Evolutionary conservation across 805 yeast genomes (phyloP), one percentile per base, ranked within the genome.

Genomic region (Huiozyma sinensis): DNA sequence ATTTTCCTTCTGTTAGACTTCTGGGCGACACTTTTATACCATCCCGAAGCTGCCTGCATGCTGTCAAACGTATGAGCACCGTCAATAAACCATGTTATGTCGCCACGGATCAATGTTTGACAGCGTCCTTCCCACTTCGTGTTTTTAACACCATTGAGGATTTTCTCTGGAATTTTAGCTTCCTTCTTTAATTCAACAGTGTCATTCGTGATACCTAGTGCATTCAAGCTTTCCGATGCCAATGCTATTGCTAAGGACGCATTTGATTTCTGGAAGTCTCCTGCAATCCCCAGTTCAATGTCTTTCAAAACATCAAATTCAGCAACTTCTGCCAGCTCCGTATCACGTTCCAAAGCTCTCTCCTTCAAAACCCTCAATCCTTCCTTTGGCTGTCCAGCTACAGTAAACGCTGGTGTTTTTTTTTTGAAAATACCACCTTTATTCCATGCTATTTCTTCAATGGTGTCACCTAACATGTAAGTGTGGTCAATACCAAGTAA

Each of bases 121-220:
- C 97, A 90, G 53, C 99, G 71, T 1, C 99, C 99, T n/a, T 92
- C 92, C 96, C 97, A 92, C 38, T 70, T 66, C 1, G 95, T 83
- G 2, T 64, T 46, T 42, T 71, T 76, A 34, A 90, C 68, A 2
- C 96, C 97, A 11, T 54, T 52, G 5, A 68, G 48, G 45, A 81
- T 76, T 49, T 67, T 63, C 10, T 64, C 67, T 0, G 84, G 83
- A 36, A 81, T 30, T 10, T 27, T 28, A 8, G 54, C 38, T 17
- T 47, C 46, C 45, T 51, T 17, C 42, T 47, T 38, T 4, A 47
- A 13, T 6, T 43, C 36, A 1, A 45, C 44, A 28, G 37, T 50
- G 31, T 61, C 63, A 7, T 64, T 50, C 6, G 57, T 47, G 28
- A 73, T 63, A 0, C 80, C 79, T 39, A 81, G 62, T 39, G 66